Conservation (phyloP, 352 stramenopile genomes). For the Sclerospora graminicola region DNA sequence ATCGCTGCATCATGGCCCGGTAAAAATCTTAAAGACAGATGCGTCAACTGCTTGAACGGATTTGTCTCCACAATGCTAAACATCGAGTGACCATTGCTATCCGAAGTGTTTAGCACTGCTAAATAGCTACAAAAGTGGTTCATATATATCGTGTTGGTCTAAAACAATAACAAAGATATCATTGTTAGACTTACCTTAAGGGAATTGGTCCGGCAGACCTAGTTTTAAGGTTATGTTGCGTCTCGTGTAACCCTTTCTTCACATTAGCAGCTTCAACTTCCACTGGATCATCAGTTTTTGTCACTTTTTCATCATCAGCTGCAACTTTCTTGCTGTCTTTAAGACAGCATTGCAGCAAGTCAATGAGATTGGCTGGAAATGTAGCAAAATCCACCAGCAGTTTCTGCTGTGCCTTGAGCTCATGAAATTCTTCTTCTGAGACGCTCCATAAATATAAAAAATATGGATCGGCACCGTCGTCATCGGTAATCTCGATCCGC, state of each 20-base stretch:
- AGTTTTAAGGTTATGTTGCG: constrained; percentile 18
- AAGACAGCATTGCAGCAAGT: constrained; percentile 84
- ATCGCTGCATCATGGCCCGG: constrained; percentile 82
- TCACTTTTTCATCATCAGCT: constrained; percentile 8
- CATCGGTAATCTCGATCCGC: constrained; percentile 90
- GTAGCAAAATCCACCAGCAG: constrained; percentile 90
- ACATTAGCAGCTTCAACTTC: neutral
- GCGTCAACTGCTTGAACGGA: constrained; percentile 91
- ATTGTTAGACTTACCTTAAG: constrained; percentile 27
- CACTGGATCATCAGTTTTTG: neutral
- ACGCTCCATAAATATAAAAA: constrained; percentile 91
- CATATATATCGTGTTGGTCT: neutral
- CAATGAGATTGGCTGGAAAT: constrained; percentile 89
- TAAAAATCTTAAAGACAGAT: constrained; percentile 84
- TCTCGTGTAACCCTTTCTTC: constrained; percentile 1
- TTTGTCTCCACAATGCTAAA: constrained; percentile 94
- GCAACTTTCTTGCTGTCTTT: constrained; percentile 48
- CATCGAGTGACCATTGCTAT: constrained; percentile 45
- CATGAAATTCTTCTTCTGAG: constrained; percentile 91
- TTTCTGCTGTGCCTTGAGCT: constrained; percentile 89
- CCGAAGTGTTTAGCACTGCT: constrained; percentile 67
- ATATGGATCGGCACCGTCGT: constrained; percentile 84
- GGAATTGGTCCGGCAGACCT: constrained; percentile 60
- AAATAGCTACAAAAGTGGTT: constrained; percentile 42
- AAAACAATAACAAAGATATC: neutral